Evolutionary conservation across 495 filamentous ascomycete genomes (phyloP), one percentile per base, ranked within the genome.

Genomic region (Xylaria venustula): DNA sequence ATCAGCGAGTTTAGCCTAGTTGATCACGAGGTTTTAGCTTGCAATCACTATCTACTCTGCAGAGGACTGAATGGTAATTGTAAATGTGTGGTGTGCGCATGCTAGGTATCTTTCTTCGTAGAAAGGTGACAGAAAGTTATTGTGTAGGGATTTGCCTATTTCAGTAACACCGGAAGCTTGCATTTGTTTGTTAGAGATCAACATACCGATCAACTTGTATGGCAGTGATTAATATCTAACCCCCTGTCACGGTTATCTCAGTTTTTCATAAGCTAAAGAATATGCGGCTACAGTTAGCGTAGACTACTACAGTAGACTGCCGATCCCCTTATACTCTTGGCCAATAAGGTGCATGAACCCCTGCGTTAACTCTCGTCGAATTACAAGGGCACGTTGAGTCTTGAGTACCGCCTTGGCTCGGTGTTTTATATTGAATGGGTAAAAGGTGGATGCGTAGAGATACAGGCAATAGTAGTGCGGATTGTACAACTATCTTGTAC

Each of bases 201-300:
- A n/a, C 54, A 26, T 45, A 47, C 22, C 19, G 19, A 34, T 23
- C 42, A 28, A 49, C 46, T 5, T 25, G 14, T 30, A 28, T 34
- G 28, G 42, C 14, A 40, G 26, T 58, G 45, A 25, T 44, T 60
- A 34, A 52, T 52, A 52, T 60, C 45, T 5, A 28, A 48, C 41
- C 36, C 57, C 57, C 15, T 50, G 45, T 60, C 25, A 34, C 26
- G 42, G 36, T 60, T 60, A 60, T 60, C 56, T 50, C 46, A n/a
- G n/a, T 42, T 17, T 23, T 42, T 22, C 36, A 40, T 2, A n/a
- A 36, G 28, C 57, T 42, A 34, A 22, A n/a, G 32, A 36, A 58
- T 17, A 52, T 60, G 57, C 47, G 57, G 57, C 57, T 51, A 32
- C 47, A 6, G 44, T 37, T 58, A 30, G 54, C 37, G 3, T n/a